A percentile compares a stretch with the other conserved stretches of the same genome.
Evolutionary conservation across 2,329 filamentous ascomycete species (phyloP).

Genomic region (Ceratocystis lukuohia): DNA sequence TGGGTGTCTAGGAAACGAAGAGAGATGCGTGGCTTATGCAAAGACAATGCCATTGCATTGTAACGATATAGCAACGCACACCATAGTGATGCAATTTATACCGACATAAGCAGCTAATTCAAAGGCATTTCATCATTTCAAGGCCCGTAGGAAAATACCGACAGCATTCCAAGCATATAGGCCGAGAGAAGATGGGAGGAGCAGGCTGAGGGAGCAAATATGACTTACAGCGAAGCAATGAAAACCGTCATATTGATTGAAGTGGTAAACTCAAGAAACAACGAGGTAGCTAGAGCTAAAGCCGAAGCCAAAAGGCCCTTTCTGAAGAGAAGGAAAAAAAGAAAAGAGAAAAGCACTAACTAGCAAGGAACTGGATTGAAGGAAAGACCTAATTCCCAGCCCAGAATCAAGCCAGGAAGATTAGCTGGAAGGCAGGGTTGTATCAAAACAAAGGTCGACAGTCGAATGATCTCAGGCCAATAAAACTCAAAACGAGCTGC

Average conservation of each 20-base stretch:
- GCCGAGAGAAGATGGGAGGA: background rate
- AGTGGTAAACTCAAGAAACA: background rate
- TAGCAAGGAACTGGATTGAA: background rate
- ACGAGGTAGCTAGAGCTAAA: background rate
- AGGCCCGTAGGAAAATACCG: background rate
- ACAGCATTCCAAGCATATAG: background rate
- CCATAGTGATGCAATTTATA: background rate
- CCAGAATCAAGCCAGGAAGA: background rate
- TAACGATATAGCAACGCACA: background rate
- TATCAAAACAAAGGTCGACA: background rate
- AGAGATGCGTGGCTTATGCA: background rate
- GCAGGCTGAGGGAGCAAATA: background rate
- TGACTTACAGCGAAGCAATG: conserved; percentile 36
- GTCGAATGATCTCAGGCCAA: background rate
- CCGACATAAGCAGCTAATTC: background rate
- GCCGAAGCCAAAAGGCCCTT: background rate
- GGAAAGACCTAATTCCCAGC: background rate
- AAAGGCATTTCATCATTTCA: background rate
- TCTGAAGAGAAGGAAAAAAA: background rate
- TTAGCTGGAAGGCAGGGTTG: background rate
- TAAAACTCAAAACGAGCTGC: background rate
- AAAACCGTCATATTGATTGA: conserved; percentile 36
- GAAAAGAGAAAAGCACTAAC: background rate
- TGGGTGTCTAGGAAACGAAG: background rate
- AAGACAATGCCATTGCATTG: background rate